Conservation (phyloP, 2,329 filamentous ascomycete species). For the Amphichorda felina region DNA sequence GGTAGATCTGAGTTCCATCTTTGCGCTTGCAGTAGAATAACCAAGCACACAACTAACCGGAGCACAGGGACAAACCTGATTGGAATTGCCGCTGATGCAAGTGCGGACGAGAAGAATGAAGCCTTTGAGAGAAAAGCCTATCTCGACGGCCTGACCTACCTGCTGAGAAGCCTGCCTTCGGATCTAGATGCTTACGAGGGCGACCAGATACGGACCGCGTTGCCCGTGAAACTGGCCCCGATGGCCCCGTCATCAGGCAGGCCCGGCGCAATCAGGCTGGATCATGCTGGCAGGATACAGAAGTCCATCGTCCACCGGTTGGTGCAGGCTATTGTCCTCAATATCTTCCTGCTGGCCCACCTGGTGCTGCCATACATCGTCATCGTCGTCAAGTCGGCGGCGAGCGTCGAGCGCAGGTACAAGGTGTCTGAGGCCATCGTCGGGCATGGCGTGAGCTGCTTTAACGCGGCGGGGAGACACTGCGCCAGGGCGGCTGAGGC, state of each 20-base stretch:
- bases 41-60: background rate
- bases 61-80: slow-evolving; percentile 13
- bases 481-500: slow-evolving; percentile 42
- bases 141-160: slow-evolving; percentile 49
- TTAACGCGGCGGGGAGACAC: slow-evolving; percentile 43
- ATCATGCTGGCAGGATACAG: background rate
- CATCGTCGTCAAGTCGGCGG: slow-evolving; percentile 37
- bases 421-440: slow-evolving; percentile 62
- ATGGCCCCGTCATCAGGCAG: background rate
- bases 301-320: slow-evolving; percentile 45
- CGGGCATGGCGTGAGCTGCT: slow-evolving; percentile 47
- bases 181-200: slow-evolving; percentile 44
- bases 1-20: slow-evolving; percentile 10
- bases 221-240: slow-evolving; percentile 10
- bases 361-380: slow-evolving; percentile 50
- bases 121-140: slow-evolving; percentile 45
- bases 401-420: slow-evolving; percentile 54
- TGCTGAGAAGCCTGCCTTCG: slow-evolving; percentile 49
- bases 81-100: slow-evolving; percentile 14
- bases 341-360: slow-evolving; percentile 46
- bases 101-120: slow-evolving; percentile 10
- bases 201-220: slow-evolving; percentile 17
- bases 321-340: slow-evolving; percentile 43
- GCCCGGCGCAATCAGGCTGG: no score
- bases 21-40: no score